phyloP scores from a whole-genome alignment of 1,284 basidiomycete species.

The Cutaneotrichosporon spelunceum region DNA sequence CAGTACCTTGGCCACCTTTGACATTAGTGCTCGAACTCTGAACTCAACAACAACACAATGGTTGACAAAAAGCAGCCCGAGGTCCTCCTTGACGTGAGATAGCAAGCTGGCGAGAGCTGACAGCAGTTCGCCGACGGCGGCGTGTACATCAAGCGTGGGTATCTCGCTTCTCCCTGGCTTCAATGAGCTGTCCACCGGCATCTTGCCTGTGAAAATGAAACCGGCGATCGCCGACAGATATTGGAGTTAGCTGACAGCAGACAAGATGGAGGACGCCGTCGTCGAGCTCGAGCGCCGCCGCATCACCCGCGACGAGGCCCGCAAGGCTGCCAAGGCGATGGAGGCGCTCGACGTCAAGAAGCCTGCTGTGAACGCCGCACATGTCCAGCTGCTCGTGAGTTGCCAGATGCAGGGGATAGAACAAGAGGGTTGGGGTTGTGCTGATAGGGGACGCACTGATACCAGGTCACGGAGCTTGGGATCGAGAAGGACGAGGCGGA shows the following conservation, averaged over 20 bases:
- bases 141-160: slow-evolving; percentile 44
- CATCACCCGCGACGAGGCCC: slow-evolving; percentile 41
- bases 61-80: slow-evolving; percentile 22
- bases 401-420: not conserved
- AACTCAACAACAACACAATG: slow-evolving; percentile 7
- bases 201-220: too few relatives aligned
- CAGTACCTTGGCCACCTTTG: not conserved
- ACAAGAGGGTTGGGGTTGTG: too few relatives aligned
- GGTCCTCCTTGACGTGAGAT: slow-evolving; percentile 42
- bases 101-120: slow-evolving; percentile 9
- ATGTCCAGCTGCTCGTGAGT: slow-evolving; percentile 46
- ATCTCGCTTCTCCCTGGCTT: not conserved
- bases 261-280: slow-evolving; percentile 44
- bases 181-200: not conserved
- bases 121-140: slow-evolving; percentile 47
- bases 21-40: not conserved
- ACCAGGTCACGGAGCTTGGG: slow-evolving; percentile 39
- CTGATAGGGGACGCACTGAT: too few relatives aligned
- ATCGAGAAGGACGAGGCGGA: slow-evolving; percentile 35
- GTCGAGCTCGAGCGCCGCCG: slow-evolving; percentile 38
- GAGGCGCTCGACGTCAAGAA: slow-evolving; percentile 37
- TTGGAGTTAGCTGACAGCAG: slow-evolving; percentile 22
- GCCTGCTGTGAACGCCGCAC: slow-evolving; percentile 28
- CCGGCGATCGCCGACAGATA: too few relatives aligned
- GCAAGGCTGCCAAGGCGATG: slow-evolving; percentile 43